Conservation (phyloP, 2,329 filamentous ascomycete species). For the Ceratocystis lukuohia region DNA sequence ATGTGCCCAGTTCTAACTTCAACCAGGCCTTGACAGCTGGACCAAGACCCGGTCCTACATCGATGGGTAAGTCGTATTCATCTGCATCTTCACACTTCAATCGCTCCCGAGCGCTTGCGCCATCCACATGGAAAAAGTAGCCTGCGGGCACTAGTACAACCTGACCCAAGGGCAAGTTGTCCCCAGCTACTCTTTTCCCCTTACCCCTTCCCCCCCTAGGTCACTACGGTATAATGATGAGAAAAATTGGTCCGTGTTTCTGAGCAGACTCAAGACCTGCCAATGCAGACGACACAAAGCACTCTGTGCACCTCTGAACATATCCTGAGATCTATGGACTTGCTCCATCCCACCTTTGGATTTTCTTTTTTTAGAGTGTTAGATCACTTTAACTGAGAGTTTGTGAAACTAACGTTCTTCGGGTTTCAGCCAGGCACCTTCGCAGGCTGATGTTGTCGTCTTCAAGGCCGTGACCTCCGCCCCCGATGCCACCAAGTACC, state of each 20-base stretch:
- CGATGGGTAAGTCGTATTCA: constrained; percentile 52
- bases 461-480: constrained; percentile 75
- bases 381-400: neutral
- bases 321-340: constrained; percentile 13
- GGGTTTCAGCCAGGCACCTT: constrained; percentile 43
- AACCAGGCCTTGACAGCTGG: constrained; percentile 56
- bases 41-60: constrained; percentile 67
- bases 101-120: neutral
- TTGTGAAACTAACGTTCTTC: constrained; percentile 16
- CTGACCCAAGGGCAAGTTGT: neutral
- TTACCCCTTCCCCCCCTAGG: neutral
- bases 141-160: neutral
- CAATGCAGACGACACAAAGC: constrained; percentile 62
- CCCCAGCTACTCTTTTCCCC: constrained; percentile 1
- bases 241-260: constrained; percentile 91
- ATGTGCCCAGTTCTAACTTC: constrained; percentile 21
- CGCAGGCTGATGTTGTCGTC: constrained; percentile 89
- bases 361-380: neutral
- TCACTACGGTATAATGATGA: constrained; percentile 44
- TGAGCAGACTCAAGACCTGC: constrained; percentile 89
- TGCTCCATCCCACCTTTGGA: neutral
- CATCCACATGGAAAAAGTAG: neutral
- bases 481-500: constrained; percentile 71
- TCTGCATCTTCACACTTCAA: neutral
- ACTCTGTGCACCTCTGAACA: constrained; percentile 57